Evolutionary conservation across 2,329 filamentous ascomycete genomes (phyloP).

Genomic region (Didymella sp.): DNA sequence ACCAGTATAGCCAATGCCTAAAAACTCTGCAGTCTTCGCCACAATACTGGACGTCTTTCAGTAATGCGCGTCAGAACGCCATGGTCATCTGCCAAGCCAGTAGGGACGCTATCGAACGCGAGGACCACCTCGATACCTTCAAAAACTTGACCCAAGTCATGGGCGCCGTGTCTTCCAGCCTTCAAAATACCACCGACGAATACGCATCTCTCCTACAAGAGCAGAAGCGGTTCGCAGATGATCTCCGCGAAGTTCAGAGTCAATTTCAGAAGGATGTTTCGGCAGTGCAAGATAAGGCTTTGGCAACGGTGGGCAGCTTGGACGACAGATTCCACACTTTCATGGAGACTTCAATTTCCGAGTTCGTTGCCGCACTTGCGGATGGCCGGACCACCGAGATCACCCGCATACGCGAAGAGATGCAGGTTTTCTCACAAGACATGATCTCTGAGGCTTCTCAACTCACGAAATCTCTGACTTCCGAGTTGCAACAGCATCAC

Average conservation of each 20-base stretch:
- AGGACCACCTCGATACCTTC: conserved; percentile 47
- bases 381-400: conserved; percentile 28
- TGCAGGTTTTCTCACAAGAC: conserved; percentile 32
- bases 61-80: conserved; percentile 67
- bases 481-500: conserved; percentile 28
- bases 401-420: conserved; percentile 20
- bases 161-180: conserved; percentile 28
- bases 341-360: conserved; percentile 28
- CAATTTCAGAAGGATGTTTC: conserved; percentile 28
- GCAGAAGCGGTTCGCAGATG: conserved; percentile 33
- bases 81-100: conserved; percentile 68
- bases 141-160: conserved; percentile 43
- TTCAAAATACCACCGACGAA: conserved; percentile 34
- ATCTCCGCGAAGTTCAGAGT: conserved; percentile 30
- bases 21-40: conserved; percentile 60
- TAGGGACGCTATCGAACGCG: conserved; percentile 64
- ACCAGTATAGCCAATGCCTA: conserved; percentile 59
- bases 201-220: conserved; percentile 33
- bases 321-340: conserved; percentile 33
- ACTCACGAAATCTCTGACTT: conserved; percentile 22
- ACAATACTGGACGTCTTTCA: conserved; percentile 70
- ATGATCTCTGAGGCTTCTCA: conserved; percentile 29
- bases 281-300: conserved; percentile 29
- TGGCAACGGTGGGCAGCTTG: conserved; percentile 25
- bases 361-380: conserved; percentile 27